Evolutionary conservation across 768 basidiomycete species (phyloP).

Genomic region (Panus rudis): DNA sequence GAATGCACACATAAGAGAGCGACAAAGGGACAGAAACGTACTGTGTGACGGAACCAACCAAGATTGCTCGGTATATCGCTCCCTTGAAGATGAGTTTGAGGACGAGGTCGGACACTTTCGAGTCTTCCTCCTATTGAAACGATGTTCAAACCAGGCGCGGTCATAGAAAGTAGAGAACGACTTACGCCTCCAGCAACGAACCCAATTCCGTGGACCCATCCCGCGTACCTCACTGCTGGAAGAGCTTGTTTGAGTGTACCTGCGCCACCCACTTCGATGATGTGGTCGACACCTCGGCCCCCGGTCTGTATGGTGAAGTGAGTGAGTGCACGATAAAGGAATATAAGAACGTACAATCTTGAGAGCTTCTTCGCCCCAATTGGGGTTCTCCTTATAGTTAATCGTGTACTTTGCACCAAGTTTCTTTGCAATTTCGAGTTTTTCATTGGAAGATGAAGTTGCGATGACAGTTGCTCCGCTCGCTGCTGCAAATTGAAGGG

Average conservation of each 20-base stretch:
- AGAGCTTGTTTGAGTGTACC: constrained; percentile 42
- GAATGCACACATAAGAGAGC: background rate
- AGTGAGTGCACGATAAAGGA: background rate
- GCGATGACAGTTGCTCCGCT: constrained; percentile 57
- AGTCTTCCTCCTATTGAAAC: constrained; percentile 3
- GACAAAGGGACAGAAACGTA: constrained; percentile 22
- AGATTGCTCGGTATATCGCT: constrained; percentile 42
- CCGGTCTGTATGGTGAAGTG: constrained; percentile 16
- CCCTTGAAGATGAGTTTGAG: constrained; percentile 13
- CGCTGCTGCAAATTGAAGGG: constrained; percentile 51
- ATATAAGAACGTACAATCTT: constrained; percentile 30
- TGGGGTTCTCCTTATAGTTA: constrained; percentile 49
- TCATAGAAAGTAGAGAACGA: background rate
- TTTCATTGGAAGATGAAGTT: constrained; percentile 60
- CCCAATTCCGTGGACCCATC: constrained; percentile 45
- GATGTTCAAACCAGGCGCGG: background rate
- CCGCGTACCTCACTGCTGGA: constrained; percentile 32
- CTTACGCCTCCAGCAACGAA: constrained; percentile 32
- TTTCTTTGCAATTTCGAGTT: constrained; percentile 41
- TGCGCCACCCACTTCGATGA: constrained; percentile 48
- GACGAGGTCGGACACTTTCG: constrained; percentile 14
- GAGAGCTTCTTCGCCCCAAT: constrained; percentile 51
- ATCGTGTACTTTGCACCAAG: constrained; percentile 49
- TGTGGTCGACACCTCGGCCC: constrained; percentile 27
- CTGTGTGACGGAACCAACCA: constrained; percentile 54